Evolutionary conservation across 2,329 filamentous ascomycete genomes (phyloP).

Genomic region (Drechmeria coniospora): DNA sequence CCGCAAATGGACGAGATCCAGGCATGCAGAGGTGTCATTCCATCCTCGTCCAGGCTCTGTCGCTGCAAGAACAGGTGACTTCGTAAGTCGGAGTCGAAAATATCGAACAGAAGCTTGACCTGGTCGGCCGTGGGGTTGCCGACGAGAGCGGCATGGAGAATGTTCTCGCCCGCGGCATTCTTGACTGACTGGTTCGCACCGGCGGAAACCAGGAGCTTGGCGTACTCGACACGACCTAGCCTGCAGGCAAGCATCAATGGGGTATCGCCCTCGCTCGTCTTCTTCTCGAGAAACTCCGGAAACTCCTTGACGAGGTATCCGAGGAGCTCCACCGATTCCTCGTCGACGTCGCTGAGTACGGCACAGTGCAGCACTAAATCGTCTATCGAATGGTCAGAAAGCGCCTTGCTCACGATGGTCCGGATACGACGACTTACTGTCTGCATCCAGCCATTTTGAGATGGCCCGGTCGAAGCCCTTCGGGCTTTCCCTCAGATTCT

Average conservation of each 20-base stretch:
- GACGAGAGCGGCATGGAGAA: slow-evolving; percentile 44
- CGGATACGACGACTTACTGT: slow-evolving; percentile 30
- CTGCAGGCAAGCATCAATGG: slow-evolving; percentile 54
- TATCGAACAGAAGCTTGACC: slow-evolving; percentile 33
- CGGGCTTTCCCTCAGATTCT: slow-evolving; percentile 40
- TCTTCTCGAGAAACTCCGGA: slow-evolving; percentile 48
- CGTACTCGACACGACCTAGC: slow-evolving; percentile 35
- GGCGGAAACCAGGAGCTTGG: slow-evolving; percentile 45
- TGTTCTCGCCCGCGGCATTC: slow-evolving; percentile 46
- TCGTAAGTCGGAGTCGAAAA: slow-evolving; percentile 43
- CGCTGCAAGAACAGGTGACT: slow-evolving; percentile 43
- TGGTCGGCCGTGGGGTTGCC: slow-evolving; percentile 16
- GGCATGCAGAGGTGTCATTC: slow-evolving; percentile 47
- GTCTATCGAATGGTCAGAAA: slow-evolving; percentile 24
- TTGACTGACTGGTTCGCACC: slow-evolving; percentile 56
- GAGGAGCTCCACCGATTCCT: slow-evolving; percentile 37
- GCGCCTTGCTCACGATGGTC: background rate
- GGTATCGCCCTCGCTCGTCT: slow-evolving; percentile 41
- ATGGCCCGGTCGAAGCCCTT: slow-evolving; percentile 51
- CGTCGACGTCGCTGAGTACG: slow-evolving; percentile 27
- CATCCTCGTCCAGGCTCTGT: slow-evolving; percentile 30
- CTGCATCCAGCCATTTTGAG: slow-evolving; percentile 42
- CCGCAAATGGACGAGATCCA: slow-evolving; percentile 29
- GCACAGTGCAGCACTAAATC: slow-evolving; percentile 53
- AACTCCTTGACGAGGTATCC: slow-evolving; percentile 48